Conservation (phyloP, 768 basidiomycete species). For the Termitomyces sp. region DNA sequence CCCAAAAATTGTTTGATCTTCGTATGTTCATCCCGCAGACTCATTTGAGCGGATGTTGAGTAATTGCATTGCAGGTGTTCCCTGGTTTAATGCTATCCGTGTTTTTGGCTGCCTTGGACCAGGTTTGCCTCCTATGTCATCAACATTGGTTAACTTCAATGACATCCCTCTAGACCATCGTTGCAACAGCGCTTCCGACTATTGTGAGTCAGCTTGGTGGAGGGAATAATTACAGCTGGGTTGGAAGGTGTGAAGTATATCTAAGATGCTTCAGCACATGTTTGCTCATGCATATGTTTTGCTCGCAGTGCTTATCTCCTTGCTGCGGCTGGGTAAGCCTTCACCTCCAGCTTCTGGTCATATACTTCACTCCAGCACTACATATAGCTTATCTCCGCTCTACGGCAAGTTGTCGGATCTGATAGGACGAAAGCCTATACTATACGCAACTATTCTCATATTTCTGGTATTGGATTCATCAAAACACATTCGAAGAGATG, state of each 20-base stretch:
- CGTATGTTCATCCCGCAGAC: conserved; percentile 25
- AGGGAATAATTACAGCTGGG: conserved; percentile 67
- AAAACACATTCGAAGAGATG: background rate
- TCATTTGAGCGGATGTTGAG: background rate
- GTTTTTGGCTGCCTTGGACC: conserved; percentile 57
- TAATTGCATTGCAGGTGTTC: conserved; percentile 35
- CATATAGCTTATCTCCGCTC: conserved; percentile 51
- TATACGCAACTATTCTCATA: conserved; percentile 59
- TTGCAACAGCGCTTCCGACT: conserved; percentile 74
- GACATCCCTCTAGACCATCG: conserved; percentile 45
- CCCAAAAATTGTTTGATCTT: conserved; percentile 49
- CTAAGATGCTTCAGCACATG: background rate
- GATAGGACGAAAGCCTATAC: conserved; percentile 58
- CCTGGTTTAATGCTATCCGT: conserved; percentile 40
- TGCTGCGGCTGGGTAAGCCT: conserved; percentile 45
- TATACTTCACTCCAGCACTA: background rate
- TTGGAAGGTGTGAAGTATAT: conserved; percentile 49
- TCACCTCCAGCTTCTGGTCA: background rate
- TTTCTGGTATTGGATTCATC: conserved; percentile 53
- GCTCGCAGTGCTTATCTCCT: conserved; percentile 66
- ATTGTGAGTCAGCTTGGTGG: conserved; percentile 66
- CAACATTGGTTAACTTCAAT: background rate
- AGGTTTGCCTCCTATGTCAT: conserved; percentile 31
- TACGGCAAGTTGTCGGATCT: conserved; percentile 78
- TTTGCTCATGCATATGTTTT: background rate